phyloP scores from a whole-genome alignment of 2,329 filamentous ascomycete species.

The Microsporum ferrugineum region DNA sequence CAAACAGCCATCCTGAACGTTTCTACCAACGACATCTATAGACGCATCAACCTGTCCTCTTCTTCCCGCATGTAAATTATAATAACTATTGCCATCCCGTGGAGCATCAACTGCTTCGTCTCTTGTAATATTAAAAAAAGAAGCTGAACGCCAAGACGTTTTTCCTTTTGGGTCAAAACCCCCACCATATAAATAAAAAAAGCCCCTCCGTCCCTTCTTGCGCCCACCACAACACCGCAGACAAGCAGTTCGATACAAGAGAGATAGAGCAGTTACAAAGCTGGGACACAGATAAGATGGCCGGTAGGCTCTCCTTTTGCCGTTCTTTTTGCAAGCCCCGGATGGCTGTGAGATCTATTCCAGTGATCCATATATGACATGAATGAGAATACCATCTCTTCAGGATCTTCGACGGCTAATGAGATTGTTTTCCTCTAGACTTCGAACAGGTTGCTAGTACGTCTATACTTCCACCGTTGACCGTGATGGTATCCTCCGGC shows the following conservation, averaged over 20 bases:
- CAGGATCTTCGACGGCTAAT: background rate
- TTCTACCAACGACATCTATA: background rate
- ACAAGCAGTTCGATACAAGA: background rate
- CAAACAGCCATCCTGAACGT: background rate
- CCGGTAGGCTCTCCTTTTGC: conserved; percentile 22
- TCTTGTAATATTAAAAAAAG: background rate
- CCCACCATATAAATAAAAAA: background rate
- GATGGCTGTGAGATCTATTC: conserved; percentile 5
- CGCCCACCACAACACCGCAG: background rate
- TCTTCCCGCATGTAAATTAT: background rate
- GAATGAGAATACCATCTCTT: background rate
- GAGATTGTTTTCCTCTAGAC: conserved; percentile 18
- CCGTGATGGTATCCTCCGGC: background rate
- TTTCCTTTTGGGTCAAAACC: background rate
- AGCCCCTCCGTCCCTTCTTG: background rate
- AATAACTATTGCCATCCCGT: background rate
- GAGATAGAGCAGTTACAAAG: background rate
- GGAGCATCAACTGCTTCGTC: background rate
- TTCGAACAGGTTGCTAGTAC: conserved; percentile 31
- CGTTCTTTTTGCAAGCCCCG: conserved; percentile 6
- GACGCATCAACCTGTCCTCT: background rate
- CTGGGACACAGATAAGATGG: conserved; percentile 23
- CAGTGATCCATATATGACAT: background rate
- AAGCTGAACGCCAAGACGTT: background rate
- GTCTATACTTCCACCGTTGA: conserved; percentile 14